Percentiles rank a stretch among this genome's conserved stretches.
Conservation (phyloP, 306 rosid genomes). For the Albizia julibrissin region DNA sequence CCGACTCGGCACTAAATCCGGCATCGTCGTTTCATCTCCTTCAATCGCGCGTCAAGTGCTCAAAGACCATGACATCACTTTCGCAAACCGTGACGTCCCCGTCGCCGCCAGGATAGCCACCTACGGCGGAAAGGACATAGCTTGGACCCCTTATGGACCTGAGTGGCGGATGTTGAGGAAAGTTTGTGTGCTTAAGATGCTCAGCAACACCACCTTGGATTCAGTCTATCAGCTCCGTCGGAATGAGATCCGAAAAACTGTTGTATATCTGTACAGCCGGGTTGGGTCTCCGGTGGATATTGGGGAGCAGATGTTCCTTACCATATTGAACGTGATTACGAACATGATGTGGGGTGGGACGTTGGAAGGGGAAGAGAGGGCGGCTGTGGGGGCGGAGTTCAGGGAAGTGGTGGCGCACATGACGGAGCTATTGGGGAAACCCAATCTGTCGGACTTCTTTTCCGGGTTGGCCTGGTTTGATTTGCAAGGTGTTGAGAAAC, state of each 20-base stretch:
- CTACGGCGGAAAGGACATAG: slow-evolving; percentile 62
- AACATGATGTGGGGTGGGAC: slow-evolving; percentile 77
- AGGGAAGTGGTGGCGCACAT: slow-evolving; percentile 48
- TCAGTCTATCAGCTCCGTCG: slow-evolving; percentile 63
- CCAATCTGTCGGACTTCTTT: slow-evolving; percentile 75
- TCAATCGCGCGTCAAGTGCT: slow-evolving; percentile 55
- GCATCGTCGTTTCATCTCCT: slow-evolving; percentile 54
- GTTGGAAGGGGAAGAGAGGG: slow-evolving; percentile 59
- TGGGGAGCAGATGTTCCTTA: slow-evolving; percentile 60
- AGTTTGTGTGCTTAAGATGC: slow-evolving; percentile 65
- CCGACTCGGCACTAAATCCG: slow-evolving; percentile 54
- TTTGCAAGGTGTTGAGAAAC: slow-evolving; percentile 62
- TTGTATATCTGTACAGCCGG: slow-evolving; percentile 28
- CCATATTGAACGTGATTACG: slow-evolving; percentile 61
- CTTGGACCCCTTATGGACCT: slow-evolving; percentile 66
- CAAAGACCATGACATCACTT: slow-evolving; percentile 58
- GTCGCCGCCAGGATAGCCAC: slow-evolving; percentile 34
- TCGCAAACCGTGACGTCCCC: slow-evolving; percentile 80
- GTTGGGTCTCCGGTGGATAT: slow-evolving; percentile 50
- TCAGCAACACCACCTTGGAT: slow-evolving; percentile 53
- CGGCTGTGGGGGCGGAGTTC: slow-evolving; percentile 53
- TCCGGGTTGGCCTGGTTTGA: slow-evolving; percentile 71
- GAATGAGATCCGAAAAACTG: slow-evolving; percentile 47
- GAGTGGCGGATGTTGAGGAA: slow-evolving; percentile 89
- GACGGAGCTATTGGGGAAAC: slow-evolving; percentile 49